Evolutionary conservation across 2,329 filamentous ascomycete species (phyloP).

Genomic region (Bipolaris zeicola): DNA sequence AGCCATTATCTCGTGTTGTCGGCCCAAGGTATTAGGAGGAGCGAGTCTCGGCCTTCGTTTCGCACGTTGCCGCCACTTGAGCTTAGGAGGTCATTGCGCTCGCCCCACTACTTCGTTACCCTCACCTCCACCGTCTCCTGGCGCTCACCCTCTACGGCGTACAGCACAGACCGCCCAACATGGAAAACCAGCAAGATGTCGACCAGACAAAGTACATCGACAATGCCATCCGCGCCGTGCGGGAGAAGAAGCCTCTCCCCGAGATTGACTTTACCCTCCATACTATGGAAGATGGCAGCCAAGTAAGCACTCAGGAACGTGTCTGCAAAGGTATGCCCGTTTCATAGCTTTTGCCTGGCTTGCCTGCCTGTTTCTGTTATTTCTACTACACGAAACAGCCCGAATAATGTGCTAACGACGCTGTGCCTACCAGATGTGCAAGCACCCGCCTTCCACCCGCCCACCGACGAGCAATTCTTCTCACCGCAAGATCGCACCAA

Average conservation of each 20-base stretch:
- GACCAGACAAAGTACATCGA: slow-evolving; percentile 65
- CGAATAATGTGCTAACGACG: slow-evolving; percentile 31
- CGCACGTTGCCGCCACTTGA: slow-evolving; percentile 42
- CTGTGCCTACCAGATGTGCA: slow-evolving; percentile 76
- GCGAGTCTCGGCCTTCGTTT: slow-evolving; percentile 40
- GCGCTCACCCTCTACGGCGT: slow-evolving; percentile 29
- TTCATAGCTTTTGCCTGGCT: slow-evolving; percentile 3
- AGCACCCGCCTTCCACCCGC: slow-evolving; percentile 90
- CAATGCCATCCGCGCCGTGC: slow-evolving; percentile 89
- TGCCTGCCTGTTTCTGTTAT: slow-evolving; percentile 3
- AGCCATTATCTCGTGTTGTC: slow-evolving; percentile 19
- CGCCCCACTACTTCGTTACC: slow-evolving; percentile 42
- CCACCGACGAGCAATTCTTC: slow-evolving; percentile 93
- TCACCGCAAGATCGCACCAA: slow-evolving; percentile 83
- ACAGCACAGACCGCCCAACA: slow-evolving; percentile 34
- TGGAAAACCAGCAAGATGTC: slow-evolving; percentile 43
- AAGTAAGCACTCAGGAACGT: slow-evolving; percentile 93
- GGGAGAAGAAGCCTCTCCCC: slow-evolving; percentile 91
- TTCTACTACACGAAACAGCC: slow-evolving; percentile 1
- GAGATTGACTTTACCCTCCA: slow-evolving; percentile 99
- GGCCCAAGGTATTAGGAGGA: slow-evolving; percentile 20
- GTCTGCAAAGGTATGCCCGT: slow-evolving; percentile 87
- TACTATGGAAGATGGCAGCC: slow-evolving; percentile 94
- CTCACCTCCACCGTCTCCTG: slow-evolving; percentile 30
- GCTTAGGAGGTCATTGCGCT: slow-evolving; percentile 34